Conservation (phyloP, 257 asterid genomes). For the Solanum sejunctum region DNA sequence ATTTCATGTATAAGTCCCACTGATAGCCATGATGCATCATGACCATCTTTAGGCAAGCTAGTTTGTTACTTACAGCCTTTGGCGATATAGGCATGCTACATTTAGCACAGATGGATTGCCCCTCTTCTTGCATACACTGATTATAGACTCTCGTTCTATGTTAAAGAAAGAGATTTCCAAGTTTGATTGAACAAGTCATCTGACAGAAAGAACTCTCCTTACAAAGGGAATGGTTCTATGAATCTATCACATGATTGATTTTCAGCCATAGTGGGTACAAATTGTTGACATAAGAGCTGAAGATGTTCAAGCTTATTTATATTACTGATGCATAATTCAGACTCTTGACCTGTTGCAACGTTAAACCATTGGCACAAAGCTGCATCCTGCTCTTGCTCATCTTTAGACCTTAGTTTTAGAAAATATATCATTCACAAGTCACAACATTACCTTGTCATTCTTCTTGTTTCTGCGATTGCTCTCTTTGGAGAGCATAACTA, state of each 20-base stretch:
- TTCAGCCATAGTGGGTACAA: background rate
- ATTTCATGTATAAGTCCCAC: background rate
- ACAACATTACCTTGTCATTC: background rate
- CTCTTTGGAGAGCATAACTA: background rate
- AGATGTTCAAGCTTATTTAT: background rate
- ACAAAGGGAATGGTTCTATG: background rate
- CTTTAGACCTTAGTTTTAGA: background rate
- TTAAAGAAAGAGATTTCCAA: background rate
- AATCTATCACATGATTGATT: background rate
- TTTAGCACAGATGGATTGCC: background rate
- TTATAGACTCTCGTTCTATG: background rate
- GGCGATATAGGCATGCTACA: background rate
- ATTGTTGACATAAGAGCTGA: background rate
- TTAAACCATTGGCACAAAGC: background rate
- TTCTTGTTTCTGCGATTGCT: background rate
- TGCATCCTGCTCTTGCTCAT: background rate
- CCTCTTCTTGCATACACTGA: background rate
- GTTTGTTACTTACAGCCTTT: background rate
- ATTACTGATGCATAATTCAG: background rate
- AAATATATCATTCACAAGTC: background rate
- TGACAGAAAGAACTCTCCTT: background rate
- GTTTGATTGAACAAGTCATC: background rate
- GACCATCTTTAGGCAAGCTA: background rate
- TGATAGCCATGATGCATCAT: background rate
- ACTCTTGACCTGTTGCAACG: background rate